Percentiles rank a stretch among this genome's conserved stretches.
phyloP scores from a whole-genome alignment of 2,329 filamentous ascomycete genomes.

The Fusarium metavorans region DNA sequence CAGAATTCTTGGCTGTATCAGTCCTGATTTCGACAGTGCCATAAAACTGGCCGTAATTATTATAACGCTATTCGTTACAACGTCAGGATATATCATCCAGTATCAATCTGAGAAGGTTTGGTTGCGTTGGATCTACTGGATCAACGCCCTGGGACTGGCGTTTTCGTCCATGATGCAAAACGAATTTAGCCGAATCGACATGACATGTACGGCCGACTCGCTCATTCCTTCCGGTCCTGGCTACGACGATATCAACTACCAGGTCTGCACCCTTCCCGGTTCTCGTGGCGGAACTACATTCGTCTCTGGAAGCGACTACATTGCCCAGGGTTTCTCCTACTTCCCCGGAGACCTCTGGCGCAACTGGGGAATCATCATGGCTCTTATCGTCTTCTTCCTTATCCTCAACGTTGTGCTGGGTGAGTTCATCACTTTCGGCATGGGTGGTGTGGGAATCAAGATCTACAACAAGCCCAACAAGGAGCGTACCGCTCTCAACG shows the following conservation, averaged over 20 bases:
- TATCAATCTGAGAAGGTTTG: constrained; percentile 80
- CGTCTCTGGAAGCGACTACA: constrained; percentile 77
- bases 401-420: constrained; percentile 81
- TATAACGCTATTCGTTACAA: constrained; percentile 85
- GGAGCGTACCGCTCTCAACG: constrained; percentile 75
- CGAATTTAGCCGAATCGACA: constrained; percentile 77
- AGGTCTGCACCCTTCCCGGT: constrained; percentile 85
- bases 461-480: constrained; percentile 79
- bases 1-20: constrained; percentile 78
- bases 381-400: constrained; percentile 81
- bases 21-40: constrained; percentile 86
- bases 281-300: constrained; percentile 72
- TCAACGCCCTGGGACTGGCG: constrained; percentile 79
- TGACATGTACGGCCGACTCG: constrained; percentile 76
- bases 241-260: constrained; percentile 78
- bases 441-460: constrained; percentile 83
- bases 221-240: constrained; percentile 78
- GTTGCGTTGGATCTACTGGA: constrained; percentile 84
- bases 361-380: constrained; percentile 85
- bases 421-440: constrained; percentile 81
- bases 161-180: constrained; percentile 89
- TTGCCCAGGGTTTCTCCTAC: constrained; percentile 77
- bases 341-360: constrained; percentile 77
- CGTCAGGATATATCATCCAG: constrained; percentile 86
- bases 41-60: constrained; percentile 84